Evolutionary conservation across 768 basidiomycete species (phyloP), one percentile per base, ranked within the genome.

Genomic region (Plicaturopsis crispa): DNA sequence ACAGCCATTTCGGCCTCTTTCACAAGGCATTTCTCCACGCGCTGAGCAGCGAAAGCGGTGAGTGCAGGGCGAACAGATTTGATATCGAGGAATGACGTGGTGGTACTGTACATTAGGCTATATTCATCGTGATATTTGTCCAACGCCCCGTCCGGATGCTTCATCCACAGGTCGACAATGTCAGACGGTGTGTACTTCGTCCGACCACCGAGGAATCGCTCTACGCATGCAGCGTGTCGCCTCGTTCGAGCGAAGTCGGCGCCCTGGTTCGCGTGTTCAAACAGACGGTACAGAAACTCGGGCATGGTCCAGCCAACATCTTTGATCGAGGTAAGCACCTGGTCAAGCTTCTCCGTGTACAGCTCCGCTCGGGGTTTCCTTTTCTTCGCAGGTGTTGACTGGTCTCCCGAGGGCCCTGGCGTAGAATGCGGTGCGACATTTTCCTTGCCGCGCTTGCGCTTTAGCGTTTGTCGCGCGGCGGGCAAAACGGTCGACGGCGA

Each of bases 41-140:
- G n/a, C 38, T 60, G 57, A 23, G 43, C 48, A 3, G 56, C 59
- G 43, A 55, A 58, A 7, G 57, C 55, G n/a, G 55, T 50, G 7
- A 62, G 37, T 7, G 51, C 55, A 26, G 57, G 36, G 6, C 45
- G 45, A 20, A 50, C 47, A 40, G 48, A 43, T 22, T 46, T 43
- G 16, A 61, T 49, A 3, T 50, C 40, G 4, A 14, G 39, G 35
- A 53, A 53, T 11, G 38, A 37, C 12, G 26, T 24, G 3, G 13
- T 23, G 5, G 40, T 40, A 20, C 36, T 34, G 24, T 44, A 47
- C 45, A 52, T 52, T 31, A 36, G 32, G 33, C n/a, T 23, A 5
- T 26, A 5, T 17, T 32, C 31, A 21, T 39, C 40, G 10, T 28
- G 18, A 11, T 22, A 12, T 19, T 38, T 31, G 5, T 28, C 14